phyloP scores from a whole-genome alignment of 1,284 basidiomycete genomes.

The Irpex rosettiformis region DNA sequence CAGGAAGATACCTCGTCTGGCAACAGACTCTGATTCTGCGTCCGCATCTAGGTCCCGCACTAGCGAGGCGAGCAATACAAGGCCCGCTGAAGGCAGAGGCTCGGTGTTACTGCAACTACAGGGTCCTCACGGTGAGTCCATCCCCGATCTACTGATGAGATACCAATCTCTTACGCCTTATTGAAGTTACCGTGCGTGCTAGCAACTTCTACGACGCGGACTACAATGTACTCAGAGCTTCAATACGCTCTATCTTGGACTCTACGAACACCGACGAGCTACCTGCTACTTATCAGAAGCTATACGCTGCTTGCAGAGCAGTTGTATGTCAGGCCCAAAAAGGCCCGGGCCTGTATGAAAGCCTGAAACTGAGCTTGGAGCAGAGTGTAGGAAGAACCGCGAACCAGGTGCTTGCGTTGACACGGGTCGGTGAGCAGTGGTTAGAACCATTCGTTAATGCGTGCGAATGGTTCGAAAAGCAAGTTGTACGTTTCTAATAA shows the following conservation, averaged over 20 bases:
- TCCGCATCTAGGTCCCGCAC: conserved; percentile 45
- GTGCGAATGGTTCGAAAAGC: conserved; percentile 61
- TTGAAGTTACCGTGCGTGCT: conserved; percentile 17
- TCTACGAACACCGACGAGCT: conserved; percentile 31
- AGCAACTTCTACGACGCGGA: conserved; percentile 19
- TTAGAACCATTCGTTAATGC: conserved; percentile 45
- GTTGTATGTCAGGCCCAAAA: conserved; percentile 47
- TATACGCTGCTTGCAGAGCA: conserved; percentile 54
- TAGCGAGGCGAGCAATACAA: conserved; percentile 12
- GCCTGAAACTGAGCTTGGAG: conserved; percentile 51
- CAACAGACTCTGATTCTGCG: conserved; percentile 60
- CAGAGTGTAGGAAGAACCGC: conserved; percentile 40
- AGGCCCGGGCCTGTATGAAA: conserved; percentile 52
- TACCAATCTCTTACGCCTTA: background rate
- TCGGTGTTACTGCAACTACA: conserved; percentile 44
- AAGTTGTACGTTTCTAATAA: conserved; percentile 56
- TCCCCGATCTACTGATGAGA: background rate
- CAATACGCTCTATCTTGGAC: conserved; percentile 42
- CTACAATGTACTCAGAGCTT: conserved; percentile 35
- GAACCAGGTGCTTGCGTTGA: conserved; percentile 29
- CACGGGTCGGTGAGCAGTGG: conserved; percentile 41
- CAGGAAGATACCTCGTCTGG: conserved; percentile 63
- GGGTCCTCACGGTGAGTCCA: conserved; percentile 37
- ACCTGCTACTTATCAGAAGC: conserved; percentile 48
- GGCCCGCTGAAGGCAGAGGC: conserved; percentile 26